Evolutionary conservation across 495 filamentous ascomycete species (phyloP).

Genomic region (Corynascus novoguineensis): DNA sequence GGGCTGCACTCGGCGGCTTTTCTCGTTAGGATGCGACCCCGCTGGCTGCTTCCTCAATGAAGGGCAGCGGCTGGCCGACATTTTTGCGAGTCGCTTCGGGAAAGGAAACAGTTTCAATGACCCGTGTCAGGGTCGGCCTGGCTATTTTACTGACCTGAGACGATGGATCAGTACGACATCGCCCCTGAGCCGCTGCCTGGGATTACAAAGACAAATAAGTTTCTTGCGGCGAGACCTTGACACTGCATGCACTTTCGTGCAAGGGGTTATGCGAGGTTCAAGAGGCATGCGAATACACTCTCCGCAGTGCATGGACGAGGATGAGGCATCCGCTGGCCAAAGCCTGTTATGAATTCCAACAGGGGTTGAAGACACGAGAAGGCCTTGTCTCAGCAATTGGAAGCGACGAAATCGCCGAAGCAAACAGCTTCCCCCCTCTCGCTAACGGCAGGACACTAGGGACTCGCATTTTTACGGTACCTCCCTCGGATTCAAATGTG

Average conservation of each 20-base stretch:
- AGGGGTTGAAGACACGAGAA: too few species aligned
- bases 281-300: not conserved
- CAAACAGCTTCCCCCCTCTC: not conserved
- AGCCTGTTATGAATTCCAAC: too few species aligned
- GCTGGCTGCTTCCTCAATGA: not conserved
- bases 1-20: constrained; percentile 15
- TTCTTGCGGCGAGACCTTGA: not conserved
- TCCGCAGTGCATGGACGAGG: too few species aligned
- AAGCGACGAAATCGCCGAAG: not conserved
- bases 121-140: not conserved
- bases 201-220: not conserved
- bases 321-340: not conserved
- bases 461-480: too few species aligned
- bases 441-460: too few species aligned
- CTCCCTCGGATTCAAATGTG: too few species aligned
- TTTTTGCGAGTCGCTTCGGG: not conserved
- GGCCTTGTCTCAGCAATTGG: not conserved
- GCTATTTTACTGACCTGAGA: not conserved
- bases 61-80: not conserved
- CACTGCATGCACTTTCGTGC: not conserved
- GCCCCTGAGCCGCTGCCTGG: not conserved
- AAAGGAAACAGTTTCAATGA: not conserved
- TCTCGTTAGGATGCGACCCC: not conserved
- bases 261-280: not conserved
- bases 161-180: not conserved